Percentiles rank a stretch among this genome's conserved stretches.
Conservation (phyloP, 768 basidiomycete species). For the Tylopilus felleus region DNA sequence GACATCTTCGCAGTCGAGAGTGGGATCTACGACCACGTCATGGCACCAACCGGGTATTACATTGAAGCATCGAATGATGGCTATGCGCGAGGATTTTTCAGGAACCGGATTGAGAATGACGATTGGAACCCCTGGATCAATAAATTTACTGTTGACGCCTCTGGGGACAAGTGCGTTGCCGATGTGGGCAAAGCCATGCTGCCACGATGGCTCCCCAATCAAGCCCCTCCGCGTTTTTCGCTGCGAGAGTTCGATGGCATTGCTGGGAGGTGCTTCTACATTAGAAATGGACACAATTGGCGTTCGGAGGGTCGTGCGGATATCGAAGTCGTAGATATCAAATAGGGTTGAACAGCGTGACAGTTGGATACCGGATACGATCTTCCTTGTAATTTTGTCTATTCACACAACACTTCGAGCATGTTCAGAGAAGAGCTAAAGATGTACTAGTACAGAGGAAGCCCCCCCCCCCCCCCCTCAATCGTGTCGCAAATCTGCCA, state of each 20-base stretch:
- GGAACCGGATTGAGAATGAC: not conserved
- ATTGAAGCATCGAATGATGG: slow-evolving; percentile 6
- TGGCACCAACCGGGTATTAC: not conserved
- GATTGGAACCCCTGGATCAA: not conserved
- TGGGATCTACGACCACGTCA: not conserved
- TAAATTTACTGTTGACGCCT: slow-evolving; percentile 4
- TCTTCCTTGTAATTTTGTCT: too few species aligned
- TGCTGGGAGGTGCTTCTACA: not conserved
- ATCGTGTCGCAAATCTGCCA: too few species aligned
- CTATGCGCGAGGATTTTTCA: slow-evolving; percentile 1
- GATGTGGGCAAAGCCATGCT: not conserved
- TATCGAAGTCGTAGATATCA: not conserved
- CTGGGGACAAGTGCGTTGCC: slow-evolving; percentile 1
- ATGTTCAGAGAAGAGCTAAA: too few species aligned
- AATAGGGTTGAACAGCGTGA: too few species aligned
- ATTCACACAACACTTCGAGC: too few species aligned
- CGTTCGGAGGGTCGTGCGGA: not conserved
- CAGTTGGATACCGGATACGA: too few species aligned
- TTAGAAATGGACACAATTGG: not conserved
- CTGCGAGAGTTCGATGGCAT: not conserved
- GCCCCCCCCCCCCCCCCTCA: too few species aligned
- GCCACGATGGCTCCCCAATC: not conserved
- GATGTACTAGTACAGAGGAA: too few species aligned
- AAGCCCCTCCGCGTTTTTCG: not conserved
- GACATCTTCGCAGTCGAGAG: not conserved